Conservation (phyloP, 192 early-diverging fungal species). For the Borealophlyctis nickersoniae region DNA sequence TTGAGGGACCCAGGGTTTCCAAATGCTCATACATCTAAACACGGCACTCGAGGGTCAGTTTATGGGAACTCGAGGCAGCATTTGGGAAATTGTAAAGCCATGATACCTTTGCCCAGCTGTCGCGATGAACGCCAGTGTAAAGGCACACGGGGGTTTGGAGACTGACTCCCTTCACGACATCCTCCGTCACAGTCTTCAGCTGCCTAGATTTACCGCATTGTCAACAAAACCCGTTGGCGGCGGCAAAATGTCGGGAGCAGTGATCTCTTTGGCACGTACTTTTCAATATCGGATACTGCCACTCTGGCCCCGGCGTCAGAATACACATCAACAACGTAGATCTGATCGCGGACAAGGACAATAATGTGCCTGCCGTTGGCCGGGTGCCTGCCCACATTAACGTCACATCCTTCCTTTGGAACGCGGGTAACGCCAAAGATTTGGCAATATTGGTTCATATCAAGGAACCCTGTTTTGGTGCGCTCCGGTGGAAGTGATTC, state of each 20-base stretch:
- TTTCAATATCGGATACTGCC: slow-evolving; percentile 67
- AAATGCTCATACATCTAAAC: slow-evolving; percentile 61
- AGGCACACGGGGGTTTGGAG: slow-evolving; percentile 54
- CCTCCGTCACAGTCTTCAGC: slow-evolving; percentile 53
- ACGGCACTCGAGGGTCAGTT: no score
- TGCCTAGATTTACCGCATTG: no score
- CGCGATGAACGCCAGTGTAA: slow-evolving; percentile 76
- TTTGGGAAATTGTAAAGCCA: no score
- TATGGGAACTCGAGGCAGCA: no score
- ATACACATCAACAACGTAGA: slow-evolving; percentile 70
- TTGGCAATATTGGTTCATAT: slow-evolving; percentile 84
- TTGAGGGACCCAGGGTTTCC: slow-evolving; percentile 52
- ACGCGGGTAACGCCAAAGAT: slow-evolving; percentile 80
- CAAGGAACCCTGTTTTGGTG: slow-evolving; percentile 63
- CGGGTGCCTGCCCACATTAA: slow-evolving; percentile 51
- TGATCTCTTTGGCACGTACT: slow-evolving; percentile 47
- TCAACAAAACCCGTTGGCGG: no score
- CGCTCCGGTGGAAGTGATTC: slow-evolving; percentile 62
- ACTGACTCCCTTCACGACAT: slow-evolving; percentile 37
- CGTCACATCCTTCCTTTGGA: slow-evolving; percentile 73
- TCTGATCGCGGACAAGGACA: slow-evolving; percentile 71
- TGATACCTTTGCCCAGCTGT: slow-evolving; percentile 66
- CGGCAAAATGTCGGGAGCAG: no score
- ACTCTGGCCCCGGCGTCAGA: slow-evolving; percentile 56
- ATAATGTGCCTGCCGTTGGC: slow-evolving; percentile 58